These are phyloP conservation scores for Aspergillus neoniger DNA, from an alignment of 2,329 filamentous ascomycete species.

Conservation along the genomic window DNA sequence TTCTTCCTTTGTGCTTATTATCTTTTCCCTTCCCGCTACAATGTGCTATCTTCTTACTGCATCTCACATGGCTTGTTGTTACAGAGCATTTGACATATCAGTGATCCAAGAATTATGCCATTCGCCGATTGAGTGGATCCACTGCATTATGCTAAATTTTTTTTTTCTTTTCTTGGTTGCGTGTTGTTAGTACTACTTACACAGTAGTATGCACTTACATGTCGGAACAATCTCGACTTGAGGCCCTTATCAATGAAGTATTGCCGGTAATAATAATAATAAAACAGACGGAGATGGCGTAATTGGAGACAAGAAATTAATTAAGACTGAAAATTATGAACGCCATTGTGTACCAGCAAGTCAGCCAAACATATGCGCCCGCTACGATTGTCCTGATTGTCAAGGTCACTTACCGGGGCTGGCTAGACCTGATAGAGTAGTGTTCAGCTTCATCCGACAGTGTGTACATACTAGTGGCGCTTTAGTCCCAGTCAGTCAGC, in stretches of 20 bases:
- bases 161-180: too few species aligned
- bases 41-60: background rate
- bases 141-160: too few species aligned
- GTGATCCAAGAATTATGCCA: too few species aligned
- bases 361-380: conserved; percentile 2
- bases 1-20: background rate
- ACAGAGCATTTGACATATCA: too few species aligned
- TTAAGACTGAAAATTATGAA: background rate
- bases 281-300: background rate
- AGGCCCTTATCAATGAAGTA: too few species aligned
- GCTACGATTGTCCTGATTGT: background rate
- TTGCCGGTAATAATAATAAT: too few species aligned
- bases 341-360: background rate
- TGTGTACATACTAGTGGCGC: conserved; percentile 1
- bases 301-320: background rate
- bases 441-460: background rate
- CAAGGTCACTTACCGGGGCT: background rate
- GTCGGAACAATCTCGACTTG: too few species aligned
- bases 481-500: conserved; percentile 10
- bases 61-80: background rate
- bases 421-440: background rate
- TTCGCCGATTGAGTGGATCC: too few species aligned
- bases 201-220: too few species aligned
- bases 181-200: too few species aligned
- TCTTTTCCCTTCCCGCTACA: background rate